These are phyloP conservation scores for Nannochloris sp. DNA, from an alignment of 139 green algal genomes.

Conservation along the genomic window DNA sequence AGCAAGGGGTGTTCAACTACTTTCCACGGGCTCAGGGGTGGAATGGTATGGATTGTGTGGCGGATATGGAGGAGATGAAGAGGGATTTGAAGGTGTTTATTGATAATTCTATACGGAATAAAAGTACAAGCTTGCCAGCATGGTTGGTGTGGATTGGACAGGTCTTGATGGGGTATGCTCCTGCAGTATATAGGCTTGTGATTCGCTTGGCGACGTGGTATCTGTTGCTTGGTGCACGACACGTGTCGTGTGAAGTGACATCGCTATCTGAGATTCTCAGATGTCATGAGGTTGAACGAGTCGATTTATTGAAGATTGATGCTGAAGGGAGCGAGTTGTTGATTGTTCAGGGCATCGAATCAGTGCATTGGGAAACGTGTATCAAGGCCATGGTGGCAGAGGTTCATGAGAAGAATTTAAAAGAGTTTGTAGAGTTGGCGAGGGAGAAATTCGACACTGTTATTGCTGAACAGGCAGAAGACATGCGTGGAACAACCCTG, in stretches of 20 bases:
- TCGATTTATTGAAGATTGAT: slow-evolving; percentile 51
- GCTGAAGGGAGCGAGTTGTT: slow-evolving; percentile 44
- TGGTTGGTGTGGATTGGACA: neutral
- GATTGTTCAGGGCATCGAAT: slow-evolving; percentile 32
- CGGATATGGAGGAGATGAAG: slow-evolving; percentile 23
- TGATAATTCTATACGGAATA: slow-evolving; percentile 18
- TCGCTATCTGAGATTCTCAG: slow-evolving; percentile 25
- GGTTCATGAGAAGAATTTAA: slow-evolving; percentile 25
- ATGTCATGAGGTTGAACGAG: slow-evolving; percentile 6
- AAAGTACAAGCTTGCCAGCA: neutral
- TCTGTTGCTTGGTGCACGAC: neutral
- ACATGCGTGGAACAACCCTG: slow-evolving; percentile 12
- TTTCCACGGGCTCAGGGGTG: slow-evolving; percentile 31
- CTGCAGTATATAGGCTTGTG: no score
- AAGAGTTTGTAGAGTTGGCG: slow-evolving; percentile 2
- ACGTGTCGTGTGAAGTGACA: slow-evolving; percentile 11
- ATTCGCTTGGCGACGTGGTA: no score
- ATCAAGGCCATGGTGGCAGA: slow-evolving; percentile 28
- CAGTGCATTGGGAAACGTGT: slow-evolving; percentile 32
- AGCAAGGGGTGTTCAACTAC: slow-evolving; percentile 24
- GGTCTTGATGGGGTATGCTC: neutral
- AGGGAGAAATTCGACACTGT: slow-evolving; percentile 12
- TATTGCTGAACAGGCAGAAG: slow-evolving; percentile 9
- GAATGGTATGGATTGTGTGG: slow-evolving; percentile 27
- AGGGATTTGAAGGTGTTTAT: slow-evolving; percentile 33